These are phyloP conservation scores for Penicillium sp. DNA, from an alignment of 2,329 filamentous ascomycete genomes.

Conservation along the genomic window DNA sequence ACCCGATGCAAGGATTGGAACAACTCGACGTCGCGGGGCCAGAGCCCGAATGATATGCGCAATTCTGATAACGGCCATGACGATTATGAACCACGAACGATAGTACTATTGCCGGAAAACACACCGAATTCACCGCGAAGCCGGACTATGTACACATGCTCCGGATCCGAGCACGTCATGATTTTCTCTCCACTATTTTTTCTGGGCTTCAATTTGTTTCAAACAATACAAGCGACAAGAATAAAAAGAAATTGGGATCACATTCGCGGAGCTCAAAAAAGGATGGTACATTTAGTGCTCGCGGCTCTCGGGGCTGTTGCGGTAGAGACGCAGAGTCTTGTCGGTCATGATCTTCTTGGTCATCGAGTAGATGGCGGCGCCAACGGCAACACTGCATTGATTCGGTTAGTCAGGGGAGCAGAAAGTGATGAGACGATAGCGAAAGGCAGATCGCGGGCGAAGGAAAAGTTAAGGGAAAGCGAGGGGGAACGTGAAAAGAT, in stretches of 20 bases:
- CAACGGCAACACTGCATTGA: conserved; percentile 61
- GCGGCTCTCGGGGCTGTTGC: conserved; percentile 58
- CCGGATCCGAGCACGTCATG: conserved; percentile 27
- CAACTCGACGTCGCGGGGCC: conserved; percentile 92
- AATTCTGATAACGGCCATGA: neutral
- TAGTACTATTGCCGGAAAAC: conserved; percentile 31
- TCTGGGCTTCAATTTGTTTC: conserved; percentile 28
- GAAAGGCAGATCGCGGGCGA: conserved; percentile 5
- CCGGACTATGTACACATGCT: conserved; percentile 41
- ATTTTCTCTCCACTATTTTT: conserved; percentile 18
- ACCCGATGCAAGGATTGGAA: conserved; percentile 95
- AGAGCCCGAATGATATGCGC: conserved; percentile 61
- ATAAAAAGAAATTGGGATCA: conserved; percentile 22
- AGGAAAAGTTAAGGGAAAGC: conserved; percentile 20
- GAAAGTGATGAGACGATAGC: neutral
- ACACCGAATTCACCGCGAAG: conserved; percentile 27
- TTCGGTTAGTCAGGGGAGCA: conserved; percentile 19
- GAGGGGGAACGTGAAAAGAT: conserved; percentile 16
- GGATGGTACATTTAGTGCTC: conserved; percentile 41
- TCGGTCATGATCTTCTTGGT: conserved; percentile 80
- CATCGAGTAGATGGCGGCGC: conserved; percentile 79
- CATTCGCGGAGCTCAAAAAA: conserved; percentile 33
- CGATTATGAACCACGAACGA: conserved; percentile 21
- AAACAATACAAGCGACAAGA: conserved; percentile 30
- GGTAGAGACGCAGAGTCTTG: conserved; percentile 85